Conservation (phyloP, 345 rosid genomes). For the Corymbia maculata region DNA sequence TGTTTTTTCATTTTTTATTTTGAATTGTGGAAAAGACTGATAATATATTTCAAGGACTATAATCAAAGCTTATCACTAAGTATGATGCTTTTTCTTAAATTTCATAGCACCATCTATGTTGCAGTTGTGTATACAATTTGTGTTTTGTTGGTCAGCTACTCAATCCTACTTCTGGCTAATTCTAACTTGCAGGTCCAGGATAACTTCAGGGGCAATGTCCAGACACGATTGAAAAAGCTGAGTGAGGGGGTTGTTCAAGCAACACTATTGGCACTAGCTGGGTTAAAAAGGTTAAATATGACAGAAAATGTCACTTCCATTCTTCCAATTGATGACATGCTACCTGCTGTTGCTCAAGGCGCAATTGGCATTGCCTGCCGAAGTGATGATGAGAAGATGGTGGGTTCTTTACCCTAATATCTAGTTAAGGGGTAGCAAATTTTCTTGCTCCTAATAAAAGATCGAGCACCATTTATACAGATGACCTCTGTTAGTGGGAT, state of each 20-base stretch:
- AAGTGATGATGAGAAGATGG: constrained; percentile 78
- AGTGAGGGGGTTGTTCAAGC: constrained; percentile 80
- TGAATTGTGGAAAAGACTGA: background rate
- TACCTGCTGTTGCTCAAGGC: constrained; percentile 99
- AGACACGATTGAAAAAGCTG: constrained; percentile 85
- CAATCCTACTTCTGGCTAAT: constrained; percentile 2
- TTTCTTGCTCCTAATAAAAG: background rate
- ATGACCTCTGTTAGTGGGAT: background rate
- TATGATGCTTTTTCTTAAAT: background rate
- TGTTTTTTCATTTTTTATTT: background rate
- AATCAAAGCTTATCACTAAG: background rate
- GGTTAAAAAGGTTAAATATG: constrained; percentile 86
- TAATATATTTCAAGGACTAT: background rate
- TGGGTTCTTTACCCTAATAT: constrained; percentile 4
- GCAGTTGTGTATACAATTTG: background rate
- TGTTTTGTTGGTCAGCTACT: background rate
- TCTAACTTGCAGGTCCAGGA: constrained; percentile 56
- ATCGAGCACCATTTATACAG: background rate
- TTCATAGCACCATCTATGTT: background rate
- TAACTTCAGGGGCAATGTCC: constrained; percentile 93
- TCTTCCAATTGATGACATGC: constrained; percentile 85
- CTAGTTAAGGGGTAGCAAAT: background rate
- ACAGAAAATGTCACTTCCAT: constrained; percentile 73
- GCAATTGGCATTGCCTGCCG: constrained; percentile 98
- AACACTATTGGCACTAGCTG: constrained; percentile 90